A percentile compares a stretch with the other conserved stretches of the same genome.
Evolutionary conservation across 805 yeast genomes (phyloP).

Genomic region (Cyberlindnera mycetangii): DNA sequence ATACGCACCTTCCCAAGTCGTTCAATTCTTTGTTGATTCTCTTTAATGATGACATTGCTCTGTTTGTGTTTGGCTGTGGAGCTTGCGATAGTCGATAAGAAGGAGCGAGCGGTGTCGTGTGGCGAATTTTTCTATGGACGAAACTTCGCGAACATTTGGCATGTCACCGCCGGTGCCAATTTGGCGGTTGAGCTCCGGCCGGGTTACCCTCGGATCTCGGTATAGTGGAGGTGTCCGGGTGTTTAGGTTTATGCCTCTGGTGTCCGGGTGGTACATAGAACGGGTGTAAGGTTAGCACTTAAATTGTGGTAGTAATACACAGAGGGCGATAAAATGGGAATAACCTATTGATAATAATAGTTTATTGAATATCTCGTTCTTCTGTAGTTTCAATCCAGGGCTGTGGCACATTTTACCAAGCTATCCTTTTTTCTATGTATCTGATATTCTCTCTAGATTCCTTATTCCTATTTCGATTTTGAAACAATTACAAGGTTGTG

Average conservation of each 20-base stretch:
- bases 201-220: constrained; percentile 5
- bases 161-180: no score
- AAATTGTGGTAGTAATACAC: not conserved
- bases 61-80: constrained; percentile 1
- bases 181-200: not conserved
- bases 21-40: constrained; percentile 94
- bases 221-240: not conserved
- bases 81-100: constrained; percentile 10
- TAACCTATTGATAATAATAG: no score
- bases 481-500: no score
- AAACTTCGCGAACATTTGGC: constrained; percentile 3
- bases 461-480: no score
- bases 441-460: no score
- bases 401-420: no score
- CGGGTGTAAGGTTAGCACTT: no score
- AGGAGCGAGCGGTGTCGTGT: constrained; percentile 11
- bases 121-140: constrained; percentile 20
- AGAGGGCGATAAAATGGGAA: no score
- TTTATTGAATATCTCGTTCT: no score
- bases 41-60: constrained; percentile 56
- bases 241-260: not conserved
- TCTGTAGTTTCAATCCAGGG: no score
- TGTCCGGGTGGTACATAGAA: not conserved
- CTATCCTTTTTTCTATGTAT: no score
- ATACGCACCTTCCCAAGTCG: constrained; percentile 87